phyloP scores from a whole-genome alignment of 345 rosid species.

The Kandelia obovata region DNA sequence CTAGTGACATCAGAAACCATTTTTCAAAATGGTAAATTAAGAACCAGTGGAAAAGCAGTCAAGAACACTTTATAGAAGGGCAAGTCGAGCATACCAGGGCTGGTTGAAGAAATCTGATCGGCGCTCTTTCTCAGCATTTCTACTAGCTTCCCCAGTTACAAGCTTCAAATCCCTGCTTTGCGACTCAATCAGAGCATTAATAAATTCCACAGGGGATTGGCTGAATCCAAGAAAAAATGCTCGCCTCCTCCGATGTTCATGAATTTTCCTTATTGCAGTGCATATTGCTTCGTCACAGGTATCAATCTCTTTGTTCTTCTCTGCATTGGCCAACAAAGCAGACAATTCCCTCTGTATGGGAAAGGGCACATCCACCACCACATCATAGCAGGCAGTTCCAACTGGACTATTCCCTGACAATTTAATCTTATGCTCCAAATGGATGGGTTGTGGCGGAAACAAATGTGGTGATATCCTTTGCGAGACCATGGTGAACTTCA shows the following conservation, averaged over 20 bases:
- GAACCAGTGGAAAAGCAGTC: background rate
- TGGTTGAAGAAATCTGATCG: slow-evolving; percentile 86
- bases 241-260: slow-evolving; percentile 85
- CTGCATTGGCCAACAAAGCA: slow-evolving; percentile 80
- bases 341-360: slow-evolving; percentile 90
- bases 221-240: slow-evolving; percentile 97
- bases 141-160: slow-evolving; percentile 81
- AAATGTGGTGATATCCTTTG: slow-evolving; percentile 83
- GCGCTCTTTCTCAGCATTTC: slow-evolving; percentile 85
- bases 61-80: background rate
- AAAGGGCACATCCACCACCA: slow-evolving; percentile 84
- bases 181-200: slow-evolving; percentile 86
- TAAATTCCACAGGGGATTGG: slow-evolving; percentile 94
- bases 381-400: slow-evolving; percentile 91
- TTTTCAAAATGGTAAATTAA: background rate
- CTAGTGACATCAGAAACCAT: background rate
- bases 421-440: slow-evolving; percentile 85
- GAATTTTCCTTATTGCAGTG: slow-evolving; percentile 83
- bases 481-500: slow-evolving; percentile 83
- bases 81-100: slow-evolving; percentile 57
- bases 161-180: slow-evolving; percentile 88
- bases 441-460: slow-evolving; percentile 83
- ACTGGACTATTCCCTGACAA: slow-evolving; percentile 81
- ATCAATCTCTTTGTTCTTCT: slow-evolving; percentile 95
- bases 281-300: slow-evolving; percentile 93